Base-by-base conservation (phyloP, 1,284 basidiomycete genomes). In the Butyriboletus appendiculatus region DNA sequence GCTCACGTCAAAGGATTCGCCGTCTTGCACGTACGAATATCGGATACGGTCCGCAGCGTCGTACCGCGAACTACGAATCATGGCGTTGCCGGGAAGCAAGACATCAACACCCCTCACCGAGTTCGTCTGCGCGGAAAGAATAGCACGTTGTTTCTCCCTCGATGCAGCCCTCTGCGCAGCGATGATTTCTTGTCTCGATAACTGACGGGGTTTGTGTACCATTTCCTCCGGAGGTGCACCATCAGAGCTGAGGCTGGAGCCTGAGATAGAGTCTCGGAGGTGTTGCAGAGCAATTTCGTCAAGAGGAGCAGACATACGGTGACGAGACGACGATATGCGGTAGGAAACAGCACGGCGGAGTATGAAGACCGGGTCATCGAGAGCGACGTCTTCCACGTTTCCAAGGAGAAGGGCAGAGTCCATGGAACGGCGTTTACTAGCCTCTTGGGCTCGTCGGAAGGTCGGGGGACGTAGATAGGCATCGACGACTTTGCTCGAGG, bases 1-100 rank as follows among this genome's bases (percentile, higher is more conserved):
- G 64, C 91, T 95, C 66, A 98, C 94, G 69, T 98, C 96, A 62
- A 87, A 89, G 4, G 88, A 89, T 71, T 92, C 90, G 10, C 94
- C 93, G 57, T 90, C 90, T 58, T 93, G 88, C 40, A 97, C 86
- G 66, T 94, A 97, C 28, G 94, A 96, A 68, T 98, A 98, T 1
- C 94, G 85, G 76, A 94, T 88, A 49, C 78, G 79, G 62, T 91
- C 87, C 40, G 82, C 82, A 7, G 75, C 70, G 20, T 89, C 84
- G 53, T 85, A 83, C 16, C 91, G 80, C 3, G 90, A 85, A 62
- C 90, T 94, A 24, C 95, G 88, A n/a, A 98, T 80, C 62, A 90
- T 84, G 0, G 84, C 90, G 60, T 90, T 88, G 15, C 92, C 90
- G 9, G 91, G 88, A 8, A 97, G 75, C 5, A 92, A 73, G 15